Evolutionary conservation across 106 monocot genomes (phyloP).

Genomic region (Phalaenopsis aphrodite): DNA sequence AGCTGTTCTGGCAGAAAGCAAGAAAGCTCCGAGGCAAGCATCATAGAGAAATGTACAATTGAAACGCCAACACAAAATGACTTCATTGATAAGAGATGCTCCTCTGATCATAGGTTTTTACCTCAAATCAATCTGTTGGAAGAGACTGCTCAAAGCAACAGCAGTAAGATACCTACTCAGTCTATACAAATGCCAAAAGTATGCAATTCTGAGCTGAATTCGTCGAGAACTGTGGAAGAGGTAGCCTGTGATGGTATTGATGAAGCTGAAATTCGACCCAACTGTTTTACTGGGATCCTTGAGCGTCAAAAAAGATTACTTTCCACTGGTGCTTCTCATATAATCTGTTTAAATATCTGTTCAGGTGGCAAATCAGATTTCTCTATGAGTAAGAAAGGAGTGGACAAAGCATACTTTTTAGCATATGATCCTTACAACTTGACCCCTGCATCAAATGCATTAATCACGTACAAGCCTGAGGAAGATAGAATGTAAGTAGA

Average conservation of each 20-base stretch:
- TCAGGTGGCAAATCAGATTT: constrained; percentile 45
- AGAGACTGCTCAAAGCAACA: constrained; percentile 26
- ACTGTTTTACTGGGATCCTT: constrained; percentile 58
- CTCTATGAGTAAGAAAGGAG: constrained; percentile 35
- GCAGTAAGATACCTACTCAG: constrained; percentile 14
- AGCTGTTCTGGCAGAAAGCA: constrained; percentile 68
- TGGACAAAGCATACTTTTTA: constrained; percentile 44
- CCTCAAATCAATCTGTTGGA: constrained; percentile 20
- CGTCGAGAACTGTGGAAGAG: constrained; percentile 25
- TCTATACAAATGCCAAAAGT: constrained; percentile 18
- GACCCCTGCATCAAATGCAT: constrained; percentile 36
- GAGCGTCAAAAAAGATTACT: constrained; percentile 45
- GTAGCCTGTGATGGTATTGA: constrained; percentile 16
- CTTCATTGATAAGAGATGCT: constrained; percentile 17
- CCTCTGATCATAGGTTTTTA: constrained; percentile 26
- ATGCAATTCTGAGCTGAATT: constrained; percentile 18
- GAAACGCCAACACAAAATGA: constrained; percentile 30
- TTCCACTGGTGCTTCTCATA: constrained; percentile 31
- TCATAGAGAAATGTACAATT: constrained; percentile 37
- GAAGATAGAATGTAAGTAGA: constrained; percentile 49
- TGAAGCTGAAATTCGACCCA: constrained; percentile 50
- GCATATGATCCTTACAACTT: constrained; percentile 37
- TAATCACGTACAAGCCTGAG: constrained; percentile 30
- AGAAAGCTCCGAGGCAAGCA: constrained; percentile 37
- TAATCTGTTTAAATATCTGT: constrained; percentile 37